Conservation (phyloP, 257 asterid genomes). For the Thymus quinquecostatus region DNA sequence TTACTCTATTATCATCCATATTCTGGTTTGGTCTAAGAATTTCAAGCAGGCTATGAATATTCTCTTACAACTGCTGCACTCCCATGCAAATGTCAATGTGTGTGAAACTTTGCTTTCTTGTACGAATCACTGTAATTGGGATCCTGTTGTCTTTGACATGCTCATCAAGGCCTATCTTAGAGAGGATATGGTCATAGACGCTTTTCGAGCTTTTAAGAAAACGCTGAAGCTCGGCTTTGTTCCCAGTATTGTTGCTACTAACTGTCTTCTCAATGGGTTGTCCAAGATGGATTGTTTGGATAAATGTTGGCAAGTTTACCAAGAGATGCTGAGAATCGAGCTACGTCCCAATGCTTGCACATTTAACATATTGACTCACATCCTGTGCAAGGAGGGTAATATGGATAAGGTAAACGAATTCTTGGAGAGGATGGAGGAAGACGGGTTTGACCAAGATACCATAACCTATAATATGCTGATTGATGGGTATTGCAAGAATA, state of each 20-base stretch:
- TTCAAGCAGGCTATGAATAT: slow-evolving; percentile 66
- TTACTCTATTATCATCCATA: slow-evolving; percentile 65
- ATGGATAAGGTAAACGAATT: slow-evolving; percentile 64
- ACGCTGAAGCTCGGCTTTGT: slow-evolving; percentile 58
- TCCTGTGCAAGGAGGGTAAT: slow-evolving; percentile 70
- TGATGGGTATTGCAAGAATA: slow-evolving; percentile 69
- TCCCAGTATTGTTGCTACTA: slow-evolving; percentile 62
- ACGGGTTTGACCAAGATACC: slow-evolving; percentile 75
- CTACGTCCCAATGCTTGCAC: slow-evolving; percentile 73
- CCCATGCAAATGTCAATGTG: slow-evolving; percentile 35
- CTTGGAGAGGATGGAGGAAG: slow-evolving; percentile 82
- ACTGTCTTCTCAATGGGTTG: slow-evolving; percentile 65
- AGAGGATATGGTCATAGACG: slow-evolving; percentile 55
- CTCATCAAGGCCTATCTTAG: slow-evolving; percentile 79
- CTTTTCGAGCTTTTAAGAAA: slow-evolving; percentile 54
- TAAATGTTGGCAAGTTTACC: slow-evolving; percentile 77
- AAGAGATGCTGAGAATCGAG: slow-evolving; percentile 60
- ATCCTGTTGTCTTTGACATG: slow-evolving; percentile 88
- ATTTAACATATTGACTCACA: slow-evolving; percentile 66
- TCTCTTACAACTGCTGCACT: slow-evolving; percentile 56
- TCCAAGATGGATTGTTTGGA: slow-evolving; percentile 53
- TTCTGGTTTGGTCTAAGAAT: slow-evolving; percentile 72
- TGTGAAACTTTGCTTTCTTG: slow-evolving; percentile 45
- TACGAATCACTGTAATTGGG: slow-evolving; percentile 70
- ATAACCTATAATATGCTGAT: slow-evolving; percentile 79